phyloP scores from a whole-genome alignment of 805 yeast genomes.

The Ogataea populi-albae region DNA sequence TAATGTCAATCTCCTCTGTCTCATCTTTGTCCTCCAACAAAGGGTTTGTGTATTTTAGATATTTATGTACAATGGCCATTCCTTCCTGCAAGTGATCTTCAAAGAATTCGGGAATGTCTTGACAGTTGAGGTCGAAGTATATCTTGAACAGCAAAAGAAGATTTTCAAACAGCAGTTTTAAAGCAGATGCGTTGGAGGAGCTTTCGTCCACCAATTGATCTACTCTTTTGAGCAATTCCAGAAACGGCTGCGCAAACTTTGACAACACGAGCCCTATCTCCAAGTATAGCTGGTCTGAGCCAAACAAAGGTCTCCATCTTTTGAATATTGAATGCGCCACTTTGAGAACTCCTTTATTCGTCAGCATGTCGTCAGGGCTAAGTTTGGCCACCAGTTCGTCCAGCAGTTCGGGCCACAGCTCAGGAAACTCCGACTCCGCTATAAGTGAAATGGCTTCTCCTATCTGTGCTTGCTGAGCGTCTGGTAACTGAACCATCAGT shows the following conservation, averaged over 20 bases:
- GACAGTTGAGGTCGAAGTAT: conserved; percentile 92
- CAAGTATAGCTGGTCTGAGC: conserved; percentile 83
- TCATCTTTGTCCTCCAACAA: conserved; percentile 56
- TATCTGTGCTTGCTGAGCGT: conserved; percentile 80
- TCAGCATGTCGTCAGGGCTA: conserved; percentile 60
- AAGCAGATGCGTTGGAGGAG: conserved; percentile 43
- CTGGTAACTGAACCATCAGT: conserved; percentile 82
- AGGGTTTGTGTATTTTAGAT: conserved; percentile 58
- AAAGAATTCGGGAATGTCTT: conserved; percentile 96
- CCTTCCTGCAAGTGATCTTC: conserved; percentile 82
- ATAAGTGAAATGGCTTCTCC: conserved; percentile 92
- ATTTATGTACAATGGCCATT: conserved; percentile 80
- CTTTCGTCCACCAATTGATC: conserved; percentile 59
- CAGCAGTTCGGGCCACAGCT: conserved; percentile 75
- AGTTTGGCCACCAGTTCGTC: conserved; percentile 71
- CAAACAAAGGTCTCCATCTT: conserved; percentile 92
- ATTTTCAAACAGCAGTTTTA: conserved; percentile 63
- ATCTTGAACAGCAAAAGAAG: conserved; percentile 71
- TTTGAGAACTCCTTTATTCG: conserved; percentile 79
- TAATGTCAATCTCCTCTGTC: conserved; percentile 65
- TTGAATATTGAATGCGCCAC: conserved; percentile 96
- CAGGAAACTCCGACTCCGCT: conserved; percentile 96
- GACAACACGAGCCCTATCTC: conserved; percentile 87
- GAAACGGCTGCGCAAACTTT: conserved; percentile 77
- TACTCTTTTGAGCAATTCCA: conserved; percentile 62